These are phyloP conservation scores for Boletellus ananas DNA, from an alignment of 768 basidiomycete species.

Conservation along the genomic window DNA sequence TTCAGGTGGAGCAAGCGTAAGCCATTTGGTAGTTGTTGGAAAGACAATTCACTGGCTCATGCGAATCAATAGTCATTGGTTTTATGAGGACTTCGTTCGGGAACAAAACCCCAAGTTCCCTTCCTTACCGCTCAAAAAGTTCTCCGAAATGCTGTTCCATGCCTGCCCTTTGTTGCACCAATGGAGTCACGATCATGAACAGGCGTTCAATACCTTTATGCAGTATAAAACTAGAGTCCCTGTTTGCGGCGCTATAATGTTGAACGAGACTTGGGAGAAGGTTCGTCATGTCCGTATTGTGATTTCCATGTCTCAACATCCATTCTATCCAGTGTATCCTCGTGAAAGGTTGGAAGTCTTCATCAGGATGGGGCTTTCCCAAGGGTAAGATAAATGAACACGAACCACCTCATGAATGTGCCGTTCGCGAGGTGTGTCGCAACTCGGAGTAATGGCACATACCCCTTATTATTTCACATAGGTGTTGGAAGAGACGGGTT, in stretches of 20 bases:
- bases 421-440: slow-evolving; percentile 77
- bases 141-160: slow-evolving; percentile 87
- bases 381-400: slow-evolving; percentile 99
- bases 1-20: slow-evolving; percentile 99
- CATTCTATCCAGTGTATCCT: slow-evolving; percentile 70
- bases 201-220: slow-evolving; percentile 88
- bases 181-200: slow-evolving; percentile 82
- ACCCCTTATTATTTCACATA: slow-evolving; percentile 32
- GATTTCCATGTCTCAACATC: slow-evolving; percentile 9
- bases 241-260: slow-evolving; percentile 95
- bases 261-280: slow-evolving; percentile 91
- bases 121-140: slow-evolving; percentile 84
- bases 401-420: slow-evolving; percentile 80
- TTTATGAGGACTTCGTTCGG: slow-evolving; percentile 97
- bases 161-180: slow-evolving; percentile 79
- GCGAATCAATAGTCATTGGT: slow-evolving; percentile 79
- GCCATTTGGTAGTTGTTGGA: slow-evolving; percentile 31
- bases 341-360: slow-evolving; percentile 97
- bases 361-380: slow-evolving; percentile 98
- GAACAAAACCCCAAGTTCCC: slow-evolving; percentile 87
- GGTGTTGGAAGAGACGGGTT: slow-evolving; percentile 98
- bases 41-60: slow-evolving; percentile 13
- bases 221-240: slow-evolving; percentile 95
- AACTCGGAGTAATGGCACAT: background rate
- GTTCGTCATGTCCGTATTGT: slow-evolving; percentile 38